Evolutionary conservation across 805 yeast genomes (phyloP), one percentile per base, ranked within the genome.

Genomic region (Nakazawaea populi): DNA sequence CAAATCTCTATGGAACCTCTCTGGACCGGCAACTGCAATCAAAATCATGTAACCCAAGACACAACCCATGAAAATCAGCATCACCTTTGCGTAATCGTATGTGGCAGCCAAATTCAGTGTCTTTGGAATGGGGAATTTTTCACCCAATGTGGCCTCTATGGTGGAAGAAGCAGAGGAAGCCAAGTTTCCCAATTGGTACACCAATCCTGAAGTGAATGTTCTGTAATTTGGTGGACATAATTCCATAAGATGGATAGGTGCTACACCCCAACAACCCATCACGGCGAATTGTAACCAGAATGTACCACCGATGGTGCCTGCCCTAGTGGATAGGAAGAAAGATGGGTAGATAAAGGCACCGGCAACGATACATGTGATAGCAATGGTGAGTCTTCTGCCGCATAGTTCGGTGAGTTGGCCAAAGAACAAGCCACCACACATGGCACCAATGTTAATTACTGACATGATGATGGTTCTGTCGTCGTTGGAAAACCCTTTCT

Each of bases 211-310:
- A 43, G 83, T 73, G 55, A 84, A 73, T 1, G 89, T 73, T 59
- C 87, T 72, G 62, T 79, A 79, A 37, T 79, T 77, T 12, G 86
- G 83, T 52, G 83, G 85, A 11, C 87, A 76, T 46, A 85, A 70
- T 64, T 85, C 91, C 32, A 82, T 71, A 40, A 85, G 68, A 64
- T 83, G 82, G 42, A 82, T 75, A 14, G 90, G 88, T 10, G 80
- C 72, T 45, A 85, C 79, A 54, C 90, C 89, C 86, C 88, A 85
- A 5, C 83, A 82, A 35, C 89, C 90, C 70, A 82, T 84, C 5
- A 84, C 85, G 50, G 79, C 77, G 59, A 78, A 76, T 61, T 83
- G 87, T 60, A 83, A 60, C 69, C 82, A 82, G 66, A 84, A 84
- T 5, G 69, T 81, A 1, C 83, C 82, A 32, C 83, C 85, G 29